A percentile compares a stretch with the other conserved stretches of the same genome.
These are phyloP conservation scores for Irpex sp. DNA, from an alignment of 1,284 basidiomycete genomes.

Conservation along the genomic window DNA sequence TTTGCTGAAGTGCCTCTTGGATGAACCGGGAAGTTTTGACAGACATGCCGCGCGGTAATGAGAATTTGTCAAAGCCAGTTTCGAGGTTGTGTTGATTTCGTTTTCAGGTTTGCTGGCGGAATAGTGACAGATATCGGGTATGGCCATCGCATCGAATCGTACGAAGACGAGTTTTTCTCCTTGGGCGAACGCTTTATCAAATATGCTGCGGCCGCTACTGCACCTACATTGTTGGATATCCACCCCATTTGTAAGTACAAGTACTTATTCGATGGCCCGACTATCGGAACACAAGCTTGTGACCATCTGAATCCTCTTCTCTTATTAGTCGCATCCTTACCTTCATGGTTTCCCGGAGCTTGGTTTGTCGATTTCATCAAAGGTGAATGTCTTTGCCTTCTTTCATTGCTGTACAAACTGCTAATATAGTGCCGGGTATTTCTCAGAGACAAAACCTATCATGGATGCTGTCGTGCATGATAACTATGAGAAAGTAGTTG, in stretches of 20 bases:
- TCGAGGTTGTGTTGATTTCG: background rate
- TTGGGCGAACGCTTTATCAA: background rate
- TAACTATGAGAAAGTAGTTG: background rate
- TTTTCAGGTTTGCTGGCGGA: background rate
- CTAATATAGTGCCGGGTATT: no score
- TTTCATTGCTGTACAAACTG: no score
- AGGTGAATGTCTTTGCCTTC: background rate
- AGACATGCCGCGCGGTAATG: background rate
- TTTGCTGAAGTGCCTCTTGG: background rate
- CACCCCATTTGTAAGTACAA: background rate
- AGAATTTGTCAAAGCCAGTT: background rate
- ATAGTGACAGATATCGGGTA: background rate
- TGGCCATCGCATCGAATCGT: background rate
- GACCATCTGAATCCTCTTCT: no score
- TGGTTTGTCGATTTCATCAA: background rate
- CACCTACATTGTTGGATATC: background rate
- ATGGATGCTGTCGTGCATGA: background rate
- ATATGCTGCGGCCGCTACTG: background rate
- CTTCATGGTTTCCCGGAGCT: background rate
- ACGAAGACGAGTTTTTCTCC: background rate
- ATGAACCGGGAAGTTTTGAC: background rate
- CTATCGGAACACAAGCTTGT: background rate
- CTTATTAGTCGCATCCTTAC: background rate
- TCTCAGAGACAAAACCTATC: background rate
- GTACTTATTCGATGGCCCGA: background rate